Evolutionary conservation across 2,329 filamentous ascomycete genomes (phyloP), one percentile per base, ranked within the genome.

Genomic region (Paradendryphiella salina): DNA sequence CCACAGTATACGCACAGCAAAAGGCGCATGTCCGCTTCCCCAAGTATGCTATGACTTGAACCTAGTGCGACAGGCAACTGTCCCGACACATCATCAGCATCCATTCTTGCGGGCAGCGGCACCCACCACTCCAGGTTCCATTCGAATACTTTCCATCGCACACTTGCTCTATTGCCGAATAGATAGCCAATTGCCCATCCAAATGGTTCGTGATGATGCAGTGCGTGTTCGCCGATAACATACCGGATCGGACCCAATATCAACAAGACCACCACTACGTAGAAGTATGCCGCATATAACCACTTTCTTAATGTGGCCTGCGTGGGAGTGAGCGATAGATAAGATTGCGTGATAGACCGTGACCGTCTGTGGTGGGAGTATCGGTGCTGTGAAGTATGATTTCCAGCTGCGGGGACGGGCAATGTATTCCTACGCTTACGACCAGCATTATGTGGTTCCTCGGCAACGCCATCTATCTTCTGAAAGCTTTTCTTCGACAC

Each of bases 151-250:
- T 87, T 80, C 69, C 87, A 85, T 18, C 91, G 82, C 60, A 96
- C 84, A 65, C 79, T 80, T 0, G 83, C 80, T 9, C 92, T 69
- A 61, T 96, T 88, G 10, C 93, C 92, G 54, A 97, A 83, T 2
- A 96, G 76, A 71, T 99, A 99, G 1, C 90, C 87, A 9, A 96
- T 73, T 0, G 90, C 92, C 94, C 94, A 99, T 2, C 93, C 90
- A 36, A 99, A 83, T 0, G 94, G 91, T 63, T 99, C 94, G 43
- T 85, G 77, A 13, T 84, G 85, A 28, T 80, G 67, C 1, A 99
- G 78, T 11, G 90, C 91, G 55, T 82, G 79, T 35, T 76, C 74
- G 32, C 81, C 75, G 41, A 97, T 84, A 60, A 90, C 88, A 2
- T 79, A 77, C 46, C 91, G 83, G 21, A 97, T 81, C 0, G 85